Conservation (phyloP, 805 yeast genomes). For the Saturnispora hagleri region DNA sequence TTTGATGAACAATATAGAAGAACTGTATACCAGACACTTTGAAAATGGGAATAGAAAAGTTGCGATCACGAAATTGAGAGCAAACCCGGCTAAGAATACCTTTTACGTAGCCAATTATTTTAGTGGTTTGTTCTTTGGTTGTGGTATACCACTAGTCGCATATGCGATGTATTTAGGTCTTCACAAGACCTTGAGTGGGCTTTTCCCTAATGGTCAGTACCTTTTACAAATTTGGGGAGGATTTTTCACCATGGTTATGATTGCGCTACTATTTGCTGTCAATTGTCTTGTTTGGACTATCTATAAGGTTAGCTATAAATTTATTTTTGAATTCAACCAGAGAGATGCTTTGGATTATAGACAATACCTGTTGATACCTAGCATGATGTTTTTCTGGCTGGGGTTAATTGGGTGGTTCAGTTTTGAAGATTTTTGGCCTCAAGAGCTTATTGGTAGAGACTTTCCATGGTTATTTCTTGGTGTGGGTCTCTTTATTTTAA, state of each 20-base stretch:
- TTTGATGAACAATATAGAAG: conserved; percentile 54
- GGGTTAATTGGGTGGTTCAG: conserved; percentile 68
- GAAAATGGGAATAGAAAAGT: conserved; percentile 64
- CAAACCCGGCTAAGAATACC: conserved; percentile 30
- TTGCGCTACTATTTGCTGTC: conserved; percentile 53
- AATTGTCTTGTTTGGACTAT: conserved; percentile 66
- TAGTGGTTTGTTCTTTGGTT: conserved; percentile 64
- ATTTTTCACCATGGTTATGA: conserved; percentile 56
- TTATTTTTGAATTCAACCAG: conserved; percentile 81
- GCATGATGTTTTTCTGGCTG: conserved; percentile 46
- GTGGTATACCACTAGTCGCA: conserved; percentile 57
- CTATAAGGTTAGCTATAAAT: conserved; percentile 77
- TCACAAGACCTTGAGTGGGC: conserved; percentile 28
- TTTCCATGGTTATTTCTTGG: conserved; percentile 78
- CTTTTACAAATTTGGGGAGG: conserved; percentile 92
- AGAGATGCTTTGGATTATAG: conserved; percentile 55
- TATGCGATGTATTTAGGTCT: conserved; percentile 43
- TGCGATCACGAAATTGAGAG: conserved; percentile 61
- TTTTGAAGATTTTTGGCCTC: conserved; percentile 59
- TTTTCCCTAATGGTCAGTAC: conserved; percentile 46
- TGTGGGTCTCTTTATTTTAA: conserved; percentile 34
- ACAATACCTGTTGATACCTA: conserved; percentile 58
- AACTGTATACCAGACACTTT: conserved; percentile 53
- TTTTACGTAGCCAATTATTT: conserved; percentile 43
- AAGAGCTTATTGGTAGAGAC: conserved; percentile 49